phyloP scores from a whole-genome alignment of 768 basidiomycete species.

The Rhodotorula kratochvilovae region DNA sequence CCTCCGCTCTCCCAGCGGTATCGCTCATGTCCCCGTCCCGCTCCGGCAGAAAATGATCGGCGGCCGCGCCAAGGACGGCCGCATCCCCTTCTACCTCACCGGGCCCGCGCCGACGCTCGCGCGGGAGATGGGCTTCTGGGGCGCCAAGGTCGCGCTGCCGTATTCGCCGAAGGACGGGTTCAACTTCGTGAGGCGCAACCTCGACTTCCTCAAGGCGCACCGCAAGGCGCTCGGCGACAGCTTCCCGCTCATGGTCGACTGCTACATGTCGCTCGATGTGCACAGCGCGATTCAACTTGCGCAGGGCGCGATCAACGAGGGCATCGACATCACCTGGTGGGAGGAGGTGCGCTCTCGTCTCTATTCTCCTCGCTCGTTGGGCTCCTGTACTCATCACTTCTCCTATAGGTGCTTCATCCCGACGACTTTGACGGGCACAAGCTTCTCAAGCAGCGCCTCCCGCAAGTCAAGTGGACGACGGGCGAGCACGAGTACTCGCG shows the following conservation, averaged over 20 bases:
- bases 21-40: neutral
- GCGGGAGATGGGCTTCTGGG: constrained; percentile 47
- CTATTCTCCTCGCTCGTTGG: neutral
- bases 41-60: constrained; percentile 48
- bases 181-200: constrained; percentile 13
- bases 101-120: constrained; percentile 47
- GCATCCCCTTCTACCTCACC: constrained; percentile 49
- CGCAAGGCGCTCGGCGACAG: constrained; percentile 47
- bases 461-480: constrained; percentile 49
- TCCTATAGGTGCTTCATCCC: constrained; percentile 44
- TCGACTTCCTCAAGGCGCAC: constrained; percentile 43
- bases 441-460: constrained; percentile 47
- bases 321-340: constrained; percentile 51
- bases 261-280: constrained; percentile 43
- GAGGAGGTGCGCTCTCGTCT: constrained; percentile 43
- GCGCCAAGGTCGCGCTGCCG: constrained; percentile 49
- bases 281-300: constrained; percentile 48
- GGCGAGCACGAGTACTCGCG: constrained; percentile 51
- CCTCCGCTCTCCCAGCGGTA: neutral
- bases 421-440: constrained; percentile 49
- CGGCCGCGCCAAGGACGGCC: constrained; percentile 48
- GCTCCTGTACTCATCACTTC: neutral
- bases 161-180: constrained; percentile 44
- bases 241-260: constrained; percentile 51
- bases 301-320: constrained; percentile 45